Evolutionary conservation across 306 rosid species (phyloP), one percentile per base, ranked within the genome.

Genomic region (Ormosia emarginata): DNA sequence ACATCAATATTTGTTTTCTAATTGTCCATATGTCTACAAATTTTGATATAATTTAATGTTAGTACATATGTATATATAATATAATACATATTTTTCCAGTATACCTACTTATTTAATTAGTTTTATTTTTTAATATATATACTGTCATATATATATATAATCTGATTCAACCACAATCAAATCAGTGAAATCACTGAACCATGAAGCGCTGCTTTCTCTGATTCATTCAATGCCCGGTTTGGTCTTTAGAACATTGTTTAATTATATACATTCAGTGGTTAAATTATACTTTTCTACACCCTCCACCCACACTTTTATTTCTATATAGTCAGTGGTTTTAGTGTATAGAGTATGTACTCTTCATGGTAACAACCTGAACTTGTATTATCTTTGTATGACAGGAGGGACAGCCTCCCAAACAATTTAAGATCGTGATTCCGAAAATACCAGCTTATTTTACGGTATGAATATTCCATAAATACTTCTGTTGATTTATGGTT

Each of bases 391-490:
- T 59, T 73, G 79, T 88, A 14, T 85, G 79, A 41, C 62, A 92
- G 97, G 97, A 92, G 97, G 97, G 82, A 71, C 86, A 89, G 77
- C 17, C 84, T 39, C 88, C 94, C 12, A 82, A 87, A 64, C 97
- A 92, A 79, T 92, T 92, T 85, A 90, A 92, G 92, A 90, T 92
- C 14, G 52, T 46, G 82, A 89, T 92, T 79, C 94, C 92, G 29
- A 81, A 69, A 83, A 90, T 92, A 74, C 97, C 94, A 46, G 93
- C 93, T 15, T 92, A 92, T 83, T 92, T 92, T 84, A 92, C 94
- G 81, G 97, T 92, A 89, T 34, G 88, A 50, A 69, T 72, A 39
- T 34, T 57, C 12, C 6, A 6, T 24, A 11, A 56, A 57, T 24
- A 70, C 58, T 10, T 18, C 56, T 59, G 46, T 69, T 32, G 63